Evolutionary conservation across 352 stramenopile genomes (phyloP).

Genomic region (Thalassiosira exigua): DNA sequence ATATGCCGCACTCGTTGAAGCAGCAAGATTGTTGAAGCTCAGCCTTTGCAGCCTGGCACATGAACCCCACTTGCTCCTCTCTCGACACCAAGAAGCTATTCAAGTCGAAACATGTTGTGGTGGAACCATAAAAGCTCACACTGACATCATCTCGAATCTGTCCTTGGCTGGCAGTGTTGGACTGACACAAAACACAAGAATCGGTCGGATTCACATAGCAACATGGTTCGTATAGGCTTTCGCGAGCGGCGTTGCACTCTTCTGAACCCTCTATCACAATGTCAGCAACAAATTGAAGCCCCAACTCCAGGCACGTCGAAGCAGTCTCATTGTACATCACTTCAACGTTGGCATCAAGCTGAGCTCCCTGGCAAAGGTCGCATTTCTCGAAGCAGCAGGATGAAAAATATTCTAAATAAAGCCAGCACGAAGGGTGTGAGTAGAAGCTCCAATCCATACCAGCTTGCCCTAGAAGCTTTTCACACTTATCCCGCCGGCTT

Average conservation of each 20-base stretch:
- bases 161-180: constrained; percentile 30
- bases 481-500: too few relatives aligned
- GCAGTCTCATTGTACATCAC: constrained; percentile 56
- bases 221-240: constrained; percentile 56
- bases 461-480: too few relatives aligned
- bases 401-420: not conserved
- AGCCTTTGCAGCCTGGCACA: constrained; percentile 61
- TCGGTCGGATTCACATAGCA: constrained; percentile 56
- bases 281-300: constrained; percentile 49
- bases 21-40: constrained; percentile 47
- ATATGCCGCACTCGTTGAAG: constrained; percentile 59
- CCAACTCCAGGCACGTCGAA: constrained; percentile 57
- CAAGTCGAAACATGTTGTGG: constrained; percentile 62
- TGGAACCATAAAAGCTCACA: constrained; percentile 62
- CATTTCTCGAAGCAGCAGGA: constrained; percentile 57
- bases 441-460: too few relatives aligned
- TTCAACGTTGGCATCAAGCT: constrained; percentile 61
- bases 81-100: constrained; percentile 65
- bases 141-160: constrained; percentile 49
- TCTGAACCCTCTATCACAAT: constrained; percentile 58
- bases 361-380: constrained; percentile 54
- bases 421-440: too few relatives aligned
- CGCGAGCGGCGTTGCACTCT: constrained; percentile 45
- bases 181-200: constrained; percentile 55
- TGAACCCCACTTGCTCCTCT: constrained; percentile 53